Base-by-base conservation (phyloP, 768 basidiomycete genomes). In the Amanita pallidorosea region DNA sequence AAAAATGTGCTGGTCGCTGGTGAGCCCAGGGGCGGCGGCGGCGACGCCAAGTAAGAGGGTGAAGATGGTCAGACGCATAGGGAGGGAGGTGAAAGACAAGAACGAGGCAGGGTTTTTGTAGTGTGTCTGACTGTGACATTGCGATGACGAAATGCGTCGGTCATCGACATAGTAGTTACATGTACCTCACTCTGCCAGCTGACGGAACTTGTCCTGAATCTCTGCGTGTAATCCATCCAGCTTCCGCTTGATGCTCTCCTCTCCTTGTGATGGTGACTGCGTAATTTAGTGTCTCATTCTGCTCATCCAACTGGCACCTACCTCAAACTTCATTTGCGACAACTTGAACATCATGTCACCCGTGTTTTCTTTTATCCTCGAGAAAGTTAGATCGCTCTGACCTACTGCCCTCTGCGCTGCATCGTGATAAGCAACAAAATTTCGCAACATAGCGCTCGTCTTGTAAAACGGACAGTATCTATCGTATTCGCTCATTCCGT, bases 261-360 rank as follows among this genome's bases (percentile, higher is more conserved):
- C 77, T 35, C 92, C 91, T 71, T 92, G 85, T 7, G 91, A 89
- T 15, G 96, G 96, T 20, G 86, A 88, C 88, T 94, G 60, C 17
- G 59, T 27, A 29, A 29, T 42, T 50, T 48, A 53, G 43, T 42
- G 44, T 27, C 11, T 57, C 45, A 6, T 37, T 44, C 23, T 33
- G 23, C 40, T 13, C 34, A 15, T 48, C 20, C 47, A 36, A 17
- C 41, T 40, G 42, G 45, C 23, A 27, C 80, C 45, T 59, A 91
- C 92, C 83, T 96, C 92, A 63, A 96, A 97, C 66, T 97, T 98
- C 92, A 95, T 94, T 67, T 98, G 94, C 42, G 92, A 95, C n/a
- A 99, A 80, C 67, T 93, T 91, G 74, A 85, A 98, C 79, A 93
- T 88, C 54, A 96, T 68, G 60, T 99, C 96, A 46, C 77, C 70